Base-by-base conservation (phyloP, 805 yeast genomes). In the Blastobotrys robertii region DNA sequence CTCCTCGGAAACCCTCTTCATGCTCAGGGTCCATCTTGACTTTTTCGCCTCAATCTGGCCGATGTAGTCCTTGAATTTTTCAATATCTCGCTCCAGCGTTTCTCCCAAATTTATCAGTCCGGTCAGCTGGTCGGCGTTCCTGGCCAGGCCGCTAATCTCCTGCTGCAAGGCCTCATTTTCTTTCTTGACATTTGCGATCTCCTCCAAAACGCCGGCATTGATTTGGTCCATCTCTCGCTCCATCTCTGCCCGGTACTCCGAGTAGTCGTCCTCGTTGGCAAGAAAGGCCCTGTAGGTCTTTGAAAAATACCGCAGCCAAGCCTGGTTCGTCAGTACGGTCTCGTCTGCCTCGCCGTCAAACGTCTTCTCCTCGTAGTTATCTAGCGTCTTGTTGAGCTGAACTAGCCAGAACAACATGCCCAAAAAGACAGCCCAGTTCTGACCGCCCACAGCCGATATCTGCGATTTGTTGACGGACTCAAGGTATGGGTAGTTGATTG, bases 381-480 rank as follows among this genome's bases (percentile, higher is more conserved):
- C 76, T 44, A 67, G 59, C 41, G 66, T 69, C 48, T 48, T 56
- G 52, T 69, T 78, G 47, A 77, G 67, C 49, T 76, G 76, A 3
- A 81, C 77, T 37, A 87, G 58, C 96, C 96, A 87, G 58, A 81
- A 79, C 15, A 87, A 64, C 73, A 88, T 76, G 1, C 92, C 95
- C 34, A 87, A 60, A 50, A 85, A 84, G 6, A 73, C 72, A 9
- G 84, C 86, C 96, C 96, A 87, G 43, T 55, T 58, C 39, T 81
- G 78, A 2, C 95, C 94, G 4, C 95, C 95, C 9, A 85, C 95
- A 0, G 95, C 95, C 32, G 87, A 77, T 32, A 87, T 79, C 57
- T 85, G 94, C 1, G 92, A 81, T 55, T 87, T 80, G 59, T 81
- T 84, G 33, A 88, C 78, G 0, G 84, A 68, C 34, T 83, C 94